These are phyloP conservation scores for Xerocomus cyaneibrunnescens DNA, from an alignment of 1,284 basidiomycete species.

Conservation along the genomic window DNA sequence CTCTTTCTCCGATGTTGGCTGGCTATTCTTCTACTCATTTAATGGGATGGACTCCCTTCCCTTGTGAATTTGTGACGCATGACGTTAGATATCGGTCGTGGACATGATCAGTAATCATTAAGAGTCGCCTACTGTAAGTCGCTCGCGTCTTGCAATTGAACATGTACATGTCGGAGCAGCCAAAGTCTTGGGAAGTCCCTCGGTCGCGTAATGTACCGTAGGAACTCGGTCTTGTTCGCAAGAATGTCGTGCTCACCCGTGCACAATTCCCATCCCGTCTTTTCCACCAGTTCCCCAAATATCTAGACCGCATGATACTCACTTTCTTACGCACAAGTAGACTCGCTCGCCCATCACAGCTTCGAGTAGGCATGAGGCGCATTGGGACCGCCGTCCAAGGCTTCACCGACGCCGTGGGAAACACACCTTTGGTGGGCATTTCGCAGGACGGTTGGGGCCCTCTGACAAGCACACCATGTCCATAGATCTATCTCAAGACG, in stretches of 20 bases:
- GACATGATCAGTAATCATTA: conserved; percentile 19
- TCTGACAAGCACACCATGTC: neutral
- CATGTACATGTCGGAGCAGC: too few species aligned
- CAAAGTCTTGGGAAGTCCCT: too few species aligned
- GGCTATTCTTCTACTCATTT: conserved; percentile 27
- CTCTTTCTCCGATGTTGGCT: conserved; percentile 16
- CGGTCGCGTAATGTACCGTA: too few species aligned
- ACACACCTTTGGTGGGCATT: conserved; percentile 83
- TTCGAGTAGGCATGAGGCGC: conserved; percentile 33
- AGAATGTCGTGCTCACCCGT: conserved; percentile 29
- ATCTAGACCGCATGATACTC: conserved; percentile 39
- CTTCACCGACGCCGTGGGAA: conserved; percentile 89
- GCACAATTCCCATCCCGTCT: neutral
- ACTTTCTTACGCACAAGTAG: conserved; percentile 37
- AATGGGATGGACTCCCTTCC: conserved; percentile 34
- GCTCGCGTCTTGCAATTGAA: too few species aligned
- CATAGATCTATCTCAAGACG: conserved; percentile 78
- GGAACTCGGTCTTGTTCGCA: too few species aligned
- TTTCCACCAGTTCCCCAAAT: neutral
- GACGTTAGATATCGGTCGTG: conserved; percentile 15
- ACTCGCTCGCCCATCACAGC: conserved; percentile 4
- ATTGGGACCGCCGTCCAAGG: conserved; percentile 68
- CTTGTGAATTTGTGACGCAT: conserved; percentile 27
- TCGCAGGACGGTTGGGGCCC: neutral
- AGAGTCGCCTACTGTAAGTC: conserved; percentile 2